phyloP scores from a whole-genome alignment of 1,284 basidiomycete genomes.

The Fomitopsis betulina region DNA sequence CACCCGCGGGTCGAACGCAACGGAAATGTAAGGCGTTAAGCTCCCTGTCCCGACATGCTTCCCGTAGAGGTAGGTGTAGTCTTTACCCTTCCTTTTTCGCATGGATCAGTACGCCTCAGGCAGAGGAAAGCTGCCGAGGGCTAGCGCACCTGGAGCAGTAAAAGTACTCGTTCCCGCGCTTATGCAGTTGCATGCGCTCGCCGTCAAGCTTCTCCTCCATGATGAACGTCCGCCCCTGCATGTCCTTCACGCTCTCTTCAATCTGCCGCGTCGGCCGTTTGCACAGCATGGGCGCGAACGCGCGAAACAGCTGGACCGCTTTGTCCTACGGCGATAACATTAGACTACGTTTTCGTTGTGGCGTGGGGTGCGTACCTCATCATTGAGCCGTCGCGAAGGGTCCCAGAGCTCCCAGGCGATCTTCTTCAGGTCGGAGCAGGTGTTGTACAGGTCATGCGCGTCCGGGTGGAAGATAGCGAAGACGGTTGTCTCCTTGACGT shows the following conservation, averaged over 20 bases:
- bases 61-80: conserved; percentile 92
- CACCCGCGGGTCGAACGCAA: conserved; percentile 69
- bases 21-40: conserved; percentile 79
- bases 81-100: conserved; percentile 76
- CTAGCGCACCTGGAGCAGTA: conserved; percentile 77
- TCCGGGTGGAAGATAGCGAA: conserved; percentile 88
- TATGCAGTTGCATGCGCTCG: conserved; percentile 92
- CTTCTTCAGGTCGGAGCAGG: conserved; percentile 90
- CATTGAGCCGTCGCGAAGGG: conserved; percentile 55
- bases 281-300: conserved; percentile 92
- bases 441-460: conserved; percentile 88
- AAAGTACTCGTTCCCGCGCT: conserved; percentile 81
- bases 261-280: conserved; percentile 78
- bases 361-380: conserved; percentile 38
- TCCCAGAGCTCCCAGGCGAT: conserved; percentile 82
- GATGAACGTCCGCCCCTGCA: conserved; percentile 71
- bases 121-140: neutral
- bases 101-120: neutral
- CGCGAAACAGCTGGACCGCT: conserved; percentile 71
- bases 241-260: conserved; percentile 79
- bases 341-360: neutral
- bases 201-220: conserved; percentile 97
- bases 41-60: conserved; percentile 76
- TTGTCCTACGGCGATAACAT: conserved; percentile 56
- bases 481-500: conserved; percentile 84